phyloP scores from a whole-genome alignment of 768 basidiomycete species.

The Russula dissimulans region DNA sequence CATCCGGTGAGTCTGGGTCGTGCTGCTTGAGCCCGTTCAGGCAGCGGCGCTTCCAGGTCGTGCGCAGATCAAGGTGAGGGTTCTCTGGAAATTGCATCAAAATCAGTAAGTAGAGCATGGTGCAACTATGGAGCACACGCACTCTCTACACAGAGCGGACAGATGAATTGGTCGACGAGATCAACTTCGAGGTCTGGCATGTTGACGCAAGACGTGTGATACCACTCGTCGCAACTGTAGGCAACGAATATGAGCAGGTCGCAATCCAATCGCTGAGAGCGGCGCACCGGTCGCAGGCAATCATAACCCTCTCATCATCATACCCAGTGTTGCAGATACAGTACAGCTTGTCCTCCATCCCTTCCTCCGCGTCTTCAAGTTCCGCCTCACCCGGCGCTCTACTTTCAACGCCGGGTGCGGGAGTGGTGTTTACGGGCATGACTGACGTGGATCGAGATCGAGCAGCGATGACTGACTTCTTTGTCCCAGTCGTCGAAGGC shows the following conservation, averaged over 20 bases:
- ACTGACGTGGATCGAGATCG: constrained; percentile 66
- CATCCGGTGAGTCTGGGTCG: constrained; percentile 50
- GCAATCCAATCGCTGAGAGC: not conserved
- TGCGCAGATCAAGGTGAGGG: constrained; percentile 48
- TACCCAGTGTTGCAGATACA: constrained; percentile 84
- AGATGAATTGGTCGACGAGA: constrained; percentile 88
- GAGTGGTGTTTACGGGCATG: constrained; percentile 36
- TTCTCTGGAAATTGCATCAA: constrained; percentile 35
- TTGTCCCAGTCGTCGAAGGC: constrained; percentile 18
- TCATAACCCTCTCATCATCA: constrained; percentile 84
- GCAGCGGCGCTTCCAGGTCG: constrained; percentile 77
- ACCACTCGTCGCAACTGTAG: constrained; percentile 87
- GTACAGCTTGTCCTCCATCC: constrained; percentile 62
- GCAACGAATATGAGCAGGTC: not conserved
- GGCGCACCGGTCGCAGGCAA: constrained; percentile 81
- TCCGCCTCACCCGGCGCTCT: constrained; percentile 29
- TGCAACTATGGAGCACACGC: constrained; percentile 25
- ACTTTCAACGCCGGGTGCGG: constrained; percentile 33
- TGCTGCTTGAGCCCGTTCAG: constrained; percentile 57
- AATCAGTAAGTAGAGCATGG: not conserved
- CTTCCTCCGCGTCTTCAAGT: constrained; percentile 32
- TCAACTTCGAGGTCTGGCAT: constrained; percentile 78
- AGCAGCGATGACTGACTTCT: constrained; percentile 29
- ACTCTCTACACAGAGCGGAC: constrained; percentile 74
- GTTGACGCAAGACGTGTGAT: constrained; percentile 76